A percentile compares a stretch with the other conserved stretches of the same genome.
Evolutionary conservation across 169 alveolate species (phyloP).

Genomic region (Plasmodium relictum): DNA sequence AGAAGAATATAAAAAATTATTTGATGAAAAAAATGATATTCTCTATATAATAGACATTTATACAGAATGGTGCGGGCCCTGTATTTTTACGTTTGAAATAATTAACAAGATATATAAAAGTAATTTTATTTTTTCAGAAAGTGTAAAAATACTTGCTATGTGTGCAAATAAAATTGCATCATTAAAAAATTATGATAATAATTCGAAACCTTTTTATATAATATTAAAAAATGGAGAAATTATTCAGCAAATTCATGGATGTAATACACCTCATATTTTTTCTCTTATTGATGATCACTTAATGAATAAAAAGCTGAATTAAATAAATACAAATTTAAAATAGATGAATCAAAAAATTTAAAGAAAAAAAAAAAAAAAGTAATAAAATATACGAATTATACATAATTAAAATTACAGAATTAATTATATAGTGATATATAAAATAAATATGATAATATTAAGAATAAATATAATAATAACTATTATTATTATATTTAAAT

Average conservation of each 20-base stretch:
- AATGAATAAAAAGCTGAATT: conserved; percentile 12
- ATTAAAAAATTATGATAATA: conserved; percentile 72
- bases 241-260: conserved; percentile 67
- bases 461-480: too few species aligned
- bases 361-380: too few species aligned
- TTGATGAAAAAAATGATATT: conserved; percentile 66
- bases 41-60: conserved; percentile 74
- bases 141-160: conserved; percentile 67
- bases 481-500: too few species aligned
- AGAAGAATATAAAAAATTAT: conserved; percentile 71
- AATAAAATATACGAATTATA: too few species aligned
- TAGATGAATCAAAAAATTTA: too few species aligned
- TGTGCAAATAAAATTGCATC: conserved; percentile 68
- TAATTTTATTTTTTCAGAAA: conserved; percentile 44
- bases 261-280: conserved; percentile 68
- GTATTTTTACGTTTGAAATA: conserved; percentile 73
- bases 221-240: conserved; percentile 77
- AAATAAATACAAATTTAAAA: neutral
- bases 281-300: conserved; percentile 69
- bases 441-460: too few species aligned
- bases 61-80: conserved; percentile 77
- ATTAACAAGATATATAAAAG: conserved; percentile 66
- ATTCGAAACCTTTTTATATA: conserved; percentile 74
- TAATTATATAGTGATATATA: too few species aligned
- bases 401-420: too few species aligned